Conservation (phyloP, 371 early-diverging fungal genomes). For the Circinella umbellata region DNA sequence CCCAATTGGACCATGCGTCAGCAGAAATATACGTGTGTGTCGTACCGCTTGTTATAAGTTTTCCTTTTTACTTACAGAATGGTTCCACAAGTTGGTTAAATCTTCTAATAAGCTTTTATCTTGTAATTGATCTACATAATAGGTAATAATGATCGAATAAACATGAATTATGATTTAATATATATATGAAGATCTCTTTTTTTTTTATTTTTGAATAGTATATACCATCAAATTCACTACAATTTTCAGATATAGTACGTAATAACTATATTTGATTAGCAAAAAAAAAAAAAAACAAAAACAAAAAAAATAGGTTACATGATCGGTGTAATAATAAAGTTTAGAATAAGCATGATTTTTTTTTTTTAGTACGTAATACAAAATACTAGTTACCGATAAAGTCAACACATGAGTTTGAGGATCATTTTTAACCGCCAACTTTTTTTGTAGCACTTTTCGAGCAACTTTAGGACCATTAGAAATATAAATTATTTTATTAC, state of each 20-base stretch:
- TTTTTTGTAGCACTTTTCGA: not conserved
- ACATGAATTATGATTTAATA: not conserved
- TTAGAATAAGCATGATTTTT: no score
- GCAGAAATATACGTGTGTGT: not conserved
- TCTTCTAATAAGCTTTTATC: not conserved
- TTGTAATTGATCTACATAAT: conserved; percentile 2
- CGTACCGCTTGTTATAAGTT: not conserved
- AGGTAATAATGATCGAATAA: not conserved
- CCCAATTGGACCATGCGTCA: not conserved
- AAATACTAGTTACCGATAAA: not conserved
- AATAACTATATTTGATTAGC: not conserved
- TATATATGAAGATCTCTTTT: not conserved
- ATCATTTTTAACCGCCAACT: not conserved
- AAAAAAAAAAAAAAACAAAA: not conserved
- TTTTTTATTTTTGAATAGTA: not conserved
- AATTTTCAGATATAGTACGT: not conserved
- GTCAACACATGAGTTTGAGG: conserved; percentile 1
- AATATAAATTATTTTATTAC: not conserved
- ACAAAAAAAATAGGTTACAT: not conserved
- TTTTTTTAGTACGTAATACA: no score
- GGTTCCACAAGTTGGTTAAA: conserved; percentile 1
- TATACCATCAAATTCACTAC: not conserved
- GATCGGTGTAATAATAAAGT: no score
- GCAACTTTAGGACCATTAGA: not conserved
- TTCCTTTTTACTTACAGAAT: not conserved